phyloP scores from a whole-genome alignment of 2,329 filamentous ascomycete species.

The Aspergillus piperis region DNA sequence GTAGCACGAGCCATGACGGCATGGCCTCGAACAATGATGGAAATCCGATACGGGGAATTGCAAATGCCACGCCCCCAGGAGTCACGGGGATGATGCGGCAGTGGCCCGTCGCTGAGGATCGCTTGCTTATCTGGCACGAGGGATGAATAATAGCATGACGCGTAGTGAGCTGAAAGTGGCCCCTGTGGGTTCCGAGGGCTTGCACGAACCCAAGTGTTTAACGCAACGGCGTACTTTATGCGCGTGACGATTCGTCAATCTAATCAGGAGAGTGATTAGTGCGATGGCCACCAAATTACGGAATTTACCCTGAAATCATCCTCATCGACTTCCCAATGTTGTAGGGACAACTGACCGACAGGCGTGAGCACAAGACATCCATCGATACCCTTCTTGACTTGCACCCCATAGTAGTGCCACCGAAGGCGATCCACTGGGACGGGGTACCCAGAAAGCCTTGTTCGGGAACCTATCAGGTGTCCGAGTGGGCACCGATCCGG shows the following conservation, averaged over 20 bases:
- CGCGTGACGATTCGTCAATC: not conserved
- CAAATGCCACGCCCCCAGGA: not conserved
- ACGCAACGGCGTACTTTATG: constrained; percentile 11
- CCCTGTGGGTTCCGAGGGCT: constrained; percentile 12
- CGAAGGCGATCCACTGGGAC: constrained; percentile 20
- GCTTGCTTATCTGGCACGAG: not conserved
- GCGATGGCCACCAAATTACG: too few relatives aligned
- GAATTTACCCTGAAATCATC: too few relatives aligned
- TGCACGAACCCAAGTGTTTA: constrained; percentile 3
- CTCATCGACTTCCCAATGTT: not conserved
- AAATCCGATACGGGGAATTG: too few relatives aligned
- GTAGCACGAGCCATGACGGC: not conserved
- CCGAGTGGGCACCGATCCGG: not conserved
- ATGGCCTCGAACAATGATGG: not conserved
- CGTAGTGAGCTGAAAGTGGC: constrained; percentile 11
- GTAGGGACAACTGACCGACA: not conserved
- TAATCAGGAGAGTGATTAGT: too few relatives aligned
- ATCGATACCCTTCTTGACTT: not conserved
- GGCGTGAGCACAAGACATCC: constrained; percentile 15
- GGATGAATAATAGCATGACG: constrained; percentile 7
- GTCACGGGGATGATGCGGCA: not conserved
- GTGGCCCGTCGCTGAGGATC: not conserved
- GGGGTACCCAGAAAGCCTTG: constrained; percentile 15
- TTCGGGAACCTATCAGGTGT: constrained; percentile 21
- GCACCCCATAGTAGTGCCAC: constrained; percentile 15